Base-by-base conservation (phyloP, 2,329 filamentous ascomycete genomes). In the Nemania sp. region DNA sequence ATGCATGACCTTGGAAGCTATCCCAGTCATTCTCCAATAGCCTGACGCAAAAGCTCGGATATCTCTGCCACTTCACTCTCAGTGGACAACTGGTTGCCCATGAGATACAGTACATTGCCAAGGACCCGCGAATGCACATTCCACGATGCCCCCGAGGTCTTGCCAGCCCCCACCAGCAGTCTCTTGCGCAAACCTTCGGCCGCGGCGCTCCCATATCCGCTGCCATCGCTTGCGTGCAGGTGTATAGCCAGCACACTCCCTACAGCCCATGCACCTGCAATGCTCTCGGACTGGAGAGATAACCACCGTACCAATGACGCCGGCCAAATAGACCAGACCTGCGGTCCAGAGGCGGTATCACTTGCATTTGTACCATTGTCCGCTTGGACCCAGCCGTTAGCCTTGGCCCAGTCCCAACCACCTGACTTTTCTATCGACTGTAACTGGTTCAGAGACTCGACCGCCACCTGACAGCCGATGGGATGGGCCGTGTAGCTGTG, bases 401-500 rank as follows among this genome's bases (percentile, higher is more conserved):
- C 53, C 57, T 78, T 80, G 52, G 79, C 84, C 57, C 62, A 73
- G 54, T 79, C 69, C 88, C 87, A 91, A 0, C 72, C 71, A 0
- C 80, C 81, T 0, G 68, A 64, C 1, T 63, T 62, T 3, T 89
- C 83, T 75, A 91, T 80, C 1, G 71, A 64, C 39, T 75, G 68
- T 78, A 93, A 82, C 33, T 77, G 77, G 7, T 71, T 68, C 7
- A 95, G 68, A 1, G 84, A 86, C 45, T 83, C 81, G n/a, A 87
- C 76, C 0, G 88, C 91, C 0, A 95, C 89, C 39, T 87, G 82
- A 63, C 90, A 95, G 0, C 90, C 91, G 1, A 94, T 81, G 0
- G 91, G 80, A 69, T 95, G 90, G 0, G 90, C 90, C 0, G 90
- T 95, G 71, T 95, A 95, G 68, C 89, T 93, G 68, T 95, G 90